These are phyloP conservation scores for Ziziphus jujuba DNA, from an alignment of 306 rosid genomes.

Conservation along the genomic window DNA sequence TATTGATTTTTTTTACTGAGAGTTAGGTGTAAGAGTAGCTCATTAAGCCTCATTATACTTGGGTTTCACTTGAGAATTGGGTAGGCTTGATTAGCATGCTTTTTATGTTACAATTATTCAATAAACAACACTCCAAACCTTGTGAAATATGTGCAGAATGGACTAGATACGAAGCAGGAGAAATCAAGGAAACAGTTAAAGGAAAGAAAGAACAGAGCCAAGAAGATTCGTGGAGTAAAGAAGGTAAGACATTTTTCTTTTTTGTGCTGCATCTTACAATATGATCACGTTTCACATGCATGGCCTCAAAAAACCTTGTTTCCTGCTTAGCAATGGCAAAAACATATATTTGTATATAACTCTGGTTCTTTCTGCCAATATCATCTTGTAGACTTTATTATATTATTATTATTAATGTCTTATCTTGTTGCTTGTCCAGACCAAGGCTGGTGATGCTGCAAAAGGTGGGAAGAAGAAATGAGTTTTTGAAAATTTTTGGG, in stretches of 20 bases:
- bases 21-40: background rate
- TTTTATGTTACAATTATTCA: background rate
- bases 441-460: slow-evolving; percentile 89
- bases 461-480: slow-evolving; percentile 85
- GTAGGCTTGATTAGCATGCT: background rate
- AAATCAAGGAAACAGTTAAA: slow-evolving; percentile 91
- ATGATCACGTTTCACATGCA: too few relatives aligned
- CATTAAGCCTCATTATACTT: background rate
- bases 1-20: background rate
- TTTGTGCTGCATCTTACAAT: background rate
- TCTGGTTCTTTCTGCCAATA: background rate
- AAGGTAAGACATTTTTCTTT: slow-evolving; percentile 46
- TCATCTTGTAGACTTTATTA: background rate
- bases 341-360: background rate
- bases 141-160: slow-evolving; percentile 51
- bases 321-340: background rate
- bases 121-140: background rate
- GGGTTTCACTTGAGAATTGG: background rate
- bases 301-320: background rate
- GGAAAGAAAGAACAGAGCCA: slow-evolving; percentile 89
- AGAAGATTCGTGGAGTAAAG: slow-evolving; percentile 93
- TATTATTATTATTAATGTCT: background rate
- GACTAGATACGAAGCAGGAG: slow-evolving; percentile 80
- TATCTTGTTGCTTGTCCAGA: slow-evolving; percentile 41
- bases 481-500: slow-evolving; percentile 23